Base-by-base conservation (phyloP, 2,329 filamentous ascomycete genomes). In the Epichloe gansuensis region DNA sequence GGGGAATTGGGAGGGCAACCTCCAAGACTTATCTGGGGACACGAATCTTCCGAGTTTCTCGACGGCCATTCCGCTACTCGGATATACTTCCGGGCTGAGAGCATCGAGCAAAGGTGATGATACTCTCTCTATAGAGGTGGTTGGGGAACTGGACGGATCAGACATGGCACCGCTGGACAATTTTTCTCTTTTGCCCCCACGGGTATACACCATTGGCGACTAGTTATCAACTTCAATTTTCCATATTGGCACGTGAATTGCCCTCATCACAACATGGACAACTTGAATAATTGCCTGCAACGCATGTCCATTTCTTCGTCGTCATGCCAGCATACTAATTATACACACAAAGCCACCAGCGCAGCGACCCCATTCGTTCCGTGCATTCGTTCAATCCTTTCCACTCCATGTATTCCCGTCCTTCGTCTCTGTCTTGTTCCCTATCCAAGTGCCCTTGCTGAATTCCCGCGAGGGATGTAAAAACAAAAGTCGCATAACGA, bases 401-500 rank as follows among this genome's bases (percentile, higher is more conserved):
- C 17, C 43, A 37, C 52, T 31, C 44, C 39, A 23, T 45, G 44
- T 38, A 34, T 34, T n/a, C 2, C 9, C 45, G n/a, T 35, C 28
- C 9, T 23, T 17, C 23, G 21, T 46, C 42, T 45, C 44, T 13
- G n/a, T 42, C 45, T 23, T 37, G 44, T 35, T 13, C 41, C 44
- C 45, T 48, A 51, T 51, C 48, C 52, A 51, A 54, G 31, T 51
- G 37, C 39, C 34, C 28, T 17, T 47, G 44, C 43, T 48, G 38
- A 37, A 31, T 45, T 43, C 38, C 45, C 25, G 8, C 51, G n/a
- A 39, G 34, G n/a, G 46, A 35, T 44, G 37, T 31, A 52, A 41
- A n/a, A 39, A 39, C 28, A n/a, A 23, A 47, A 52, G 21, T 31
- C 28, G 31, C 38, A 41, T 21, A 52, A 45, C 23, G 42, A 44